Percentiles rank a stretch among this genome's conserved stretches.
These are phyloP conservation scores for Tricladium varicosporioides DNA, from an alignment of 2,329 filamentous ascomycete genomes.

Conservation along the genomic window DNA sequence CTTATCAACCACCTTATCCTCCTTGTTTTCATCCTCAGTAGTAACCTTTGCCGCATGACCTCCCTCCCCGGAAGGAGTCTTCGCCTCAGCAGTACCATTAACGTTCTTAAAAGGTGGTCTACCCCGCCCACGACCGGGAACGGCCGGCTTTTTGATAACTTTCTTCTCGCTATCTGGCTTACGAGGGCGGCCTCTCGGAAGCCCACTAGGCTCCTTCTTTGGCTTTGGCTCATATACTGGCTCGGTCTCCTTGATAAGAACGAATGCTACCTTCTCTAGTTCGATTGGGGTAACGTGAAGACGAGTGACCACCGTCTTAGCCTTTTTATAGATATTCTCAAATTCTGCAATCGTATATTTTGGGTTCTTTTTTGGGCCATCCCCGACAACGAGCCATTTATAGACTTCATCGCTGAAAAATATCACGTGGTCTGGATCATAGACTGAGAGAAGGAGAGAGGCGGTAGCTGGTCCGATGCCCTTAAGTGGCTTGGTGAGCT, in stretches of 20 bases:
- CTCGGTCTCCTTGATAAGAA: conserved; percentile 51
- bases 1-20: conserved; percentile 1
- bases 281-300: conserved; percentile 58
- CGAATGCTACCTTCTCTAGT: conserved; percentile 69
- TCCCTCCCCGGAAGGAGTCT: conserved; percentile 1
- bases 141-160: conserved; percentile 10
- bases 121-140: conserved; percentile 22
- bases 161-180: conserved; percentile 27
- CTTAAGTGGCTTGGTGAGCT: conserved; percentile 56
- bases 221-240: conserved; percentile 21
- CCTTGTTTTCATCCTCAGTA: not conserved
- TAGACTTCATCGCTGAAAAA: conserved; percentile 84
- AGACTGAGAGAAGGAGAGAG: conserved; percentile 67
- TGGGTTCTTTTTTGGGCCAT: conserved; percentile 50
- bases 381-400: conserved; percentile 64
- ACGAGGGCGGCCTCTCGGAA: conserved; percentile 22
- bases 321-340: conserved; percentile 46
- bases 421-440: conserved; percentile 55
- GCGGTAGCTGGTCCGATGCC: conserved; percentile 80
- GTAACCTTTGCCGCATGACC: conserved; percentile 4
- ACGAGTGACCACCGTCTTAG: conserved; percentile 43
- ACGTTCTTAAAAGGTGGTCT: conserved; percentile 9
- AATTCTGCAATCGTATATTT: conserved; percentile 74
- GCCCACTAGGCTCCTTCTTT: conserved; percentile 22
- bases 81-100: not conserved